A percentile compares a stretch with the other conserved stretches of the same genome.
Conservation (phyloP, 2,329 filamentous ascomycete species). For the Aspergillus costaricaensis region DNA sequence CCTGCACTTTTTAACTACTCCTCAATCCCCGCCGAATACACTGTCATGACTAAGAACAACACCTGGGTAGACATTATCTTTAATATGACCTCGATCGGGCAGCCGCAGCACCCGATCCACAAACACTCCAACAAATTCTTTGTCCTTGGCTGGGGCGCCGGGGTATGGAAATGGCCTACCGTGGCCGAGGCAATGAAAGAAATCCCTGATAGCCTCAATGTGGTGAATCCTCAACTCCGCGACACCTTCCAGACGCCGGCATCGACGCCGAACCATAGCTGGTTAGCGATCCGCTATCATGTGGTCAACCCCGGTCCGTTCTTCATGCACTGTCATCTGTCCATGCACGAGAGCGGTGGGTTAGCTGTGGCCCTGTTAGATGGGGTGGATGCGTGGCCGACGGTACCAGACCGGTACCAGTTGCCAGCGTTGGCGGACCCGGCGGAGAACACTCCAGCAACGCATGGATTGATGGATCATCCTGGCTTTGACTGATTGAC, state of each 20-base stretch:
- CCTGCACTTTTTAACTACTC: neutral
- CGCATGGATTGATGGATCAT: neutral
- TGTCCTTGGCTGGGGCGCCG: conserved; percentile 44
- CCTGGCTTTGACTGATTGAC: neutral
- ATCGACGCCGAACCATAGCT: conserved; percentile 31
- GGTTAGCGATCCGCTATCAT: conserved; percentile 51
- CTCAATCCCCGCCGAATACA: conserved; percentile 22
- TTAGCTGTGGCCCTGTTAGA: conserved; percentile 54
- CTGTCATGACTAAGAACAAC: conserved; percentile 39
- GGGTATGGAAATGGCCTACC: conserved; percentile 43
- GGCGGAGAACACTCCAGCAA: neutral
- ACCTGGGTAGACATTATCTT: conserved; percentile 45
- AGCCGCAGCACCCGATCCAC: conserved; percentile 50
- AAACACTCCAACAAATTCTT: conserved; percentile 52
- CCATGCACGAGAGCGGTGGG: conserved; percentile 50
- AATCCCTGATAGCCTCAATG: conserved; percentile 47
- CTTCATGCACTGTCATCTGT: conserved; percentile 55
- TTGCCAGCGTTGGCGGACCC: neutral
- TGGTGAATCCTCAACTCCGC: conserved; percentile 45
- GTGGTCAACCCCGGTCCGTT: conserved; percentile 51
- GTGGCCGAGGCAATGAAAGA: conserved; percentile 44
- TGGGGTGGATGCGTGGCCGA: conserved; percentile 51
- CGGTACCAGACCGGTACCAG: conserved; percentile 28
- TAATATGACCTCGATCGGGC: conserved; percentile 29
- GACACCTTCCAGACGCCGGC: conserved; percentile 44